Base-by-base conservation (phyloP, 176 grass and related monocot genomes). In the Oryza nivara region DNA sequence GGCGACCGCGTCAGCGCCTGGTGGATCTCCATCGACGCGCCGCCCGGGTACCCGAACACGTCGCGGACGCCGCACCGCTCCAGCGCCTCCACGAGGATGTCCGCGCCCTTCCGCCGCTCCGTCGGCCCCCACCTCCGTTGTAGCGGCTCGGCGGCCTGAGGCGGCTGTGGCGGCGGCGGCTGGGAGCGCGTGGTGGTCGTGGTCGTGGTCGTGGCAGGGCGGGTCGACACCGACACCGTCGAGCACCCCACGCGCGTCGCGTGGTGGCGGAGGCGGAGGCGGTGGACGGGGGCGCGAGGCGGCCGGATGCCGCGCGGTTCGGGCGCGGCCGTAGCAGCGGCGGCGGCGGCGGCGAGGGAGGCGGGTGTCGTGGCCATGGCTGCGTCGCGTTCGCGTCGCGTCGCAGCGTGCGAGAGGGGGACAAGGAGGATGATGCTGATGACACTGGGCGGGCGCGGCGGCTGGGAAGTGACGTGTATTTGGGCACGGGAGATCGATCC, bases 81-180 rank as follows among this genome's bases (percentile, higher is more conserved):
- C 11, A 98, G 91, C 17, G 96, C 88, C 89, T 98, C 91, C 3
- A 98, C 93, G 70, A 98, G 93, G 86, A 98, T 94, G 88, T 98
- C 93, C 1, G 96, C 82, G 11, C 93, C 96, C 79, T 95, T 98
- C 34, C 96, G 89, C 43, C 0, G 43, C 43, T 11, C 43, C 43
- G 43, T 44, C 9, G 43, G 43, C 43, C 9, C 43, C 43, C 43
- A 44, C 43, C 9, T 44, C 13, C 91, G 91, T 26, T 26, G 2
- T 81, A 89, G 96, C 9, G 43, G 43, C 40, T 41, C 40, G 40
- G 1, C 7, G 7, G 40, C 40, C 40, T 8, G 40, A 41, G 40
- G 6, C 40, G 40, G 38, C 28, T 28, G 5, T 0, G 41, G 40
- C 7, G 40, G 40, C 40, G 40, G 40, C 7, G 40, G 40, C 40